Evolutionary conservation across 108 stramenopile species (phyloP).

Genomic region (Epithemia pelagica): DNA sequence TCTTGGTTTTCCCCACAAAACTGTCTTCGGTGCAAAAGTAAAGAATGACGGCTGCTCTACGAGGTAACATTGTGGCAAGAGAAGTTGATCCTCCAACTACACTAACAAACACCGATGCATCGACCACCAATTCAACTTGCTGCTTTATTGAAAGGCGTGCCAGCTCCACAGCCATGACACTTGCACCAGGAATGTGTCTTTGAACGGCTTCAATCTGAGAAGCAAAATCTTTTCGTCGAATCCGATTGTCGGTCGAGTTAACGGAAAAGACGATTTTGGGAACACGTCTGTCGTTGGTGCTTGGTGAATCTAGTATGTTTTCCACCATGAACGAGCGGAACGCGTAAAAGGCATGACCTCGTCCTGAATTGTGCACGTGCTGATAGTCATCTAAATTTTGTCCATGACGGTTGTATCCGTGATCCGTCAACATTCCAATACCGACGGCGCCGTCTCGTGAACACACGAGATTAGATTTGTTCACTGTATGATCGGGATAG

Average conservation of each 20-base stretch:
- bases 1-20: slow-evolving; percentile 26
- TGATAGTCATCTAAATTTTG: slow-evolving; percentile 45
- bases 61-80: slow-evolving; percentile 41
- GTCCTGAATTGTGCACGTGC: slow-evolving; percentile 41
- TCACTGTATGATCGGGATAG: no score
- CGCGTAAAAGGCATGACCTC: slow-evolving; percentile 39
- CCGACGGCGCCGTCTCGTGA: slow-evolving; percentile 34
- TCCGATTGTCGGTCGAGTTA: slow-evolving; percentile 23
- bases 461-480: slow-evolving; percentile 17
- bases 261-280: slow-evolving; percentile 40
- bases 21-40: slow-evolving; percentile 26
- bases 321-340: slow-evolving; percentile 54
- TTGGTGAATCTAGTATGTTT: slow-evolving; percentile 32
- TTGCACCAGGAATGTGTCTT: slow-evolving; percentile 1
- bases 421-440: slow-evolving; percentile 45
- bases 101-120: slow-evolving; percentile 39
- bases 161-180: slow-evolving; percentile 26
- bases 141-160: slow-evolving; percentile 30
- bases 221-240: slow-evolving; percentile 25
- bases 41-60: slow-evolving; percentile 30
- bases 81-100: slow-evolving; percentile 43
- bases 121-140: slow-evolving; percentile 35
- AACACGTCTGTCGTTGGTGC: slow-evolving; percentile 8
- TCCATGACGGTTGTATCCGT: slow-evolving; percentile 49
- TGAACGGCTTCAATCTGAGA: slow-evolving; percentile 22